Evolutionary conservation across 345 rosid genomes (phyloP).

Genomic region (Populus davidiana): DNA sequence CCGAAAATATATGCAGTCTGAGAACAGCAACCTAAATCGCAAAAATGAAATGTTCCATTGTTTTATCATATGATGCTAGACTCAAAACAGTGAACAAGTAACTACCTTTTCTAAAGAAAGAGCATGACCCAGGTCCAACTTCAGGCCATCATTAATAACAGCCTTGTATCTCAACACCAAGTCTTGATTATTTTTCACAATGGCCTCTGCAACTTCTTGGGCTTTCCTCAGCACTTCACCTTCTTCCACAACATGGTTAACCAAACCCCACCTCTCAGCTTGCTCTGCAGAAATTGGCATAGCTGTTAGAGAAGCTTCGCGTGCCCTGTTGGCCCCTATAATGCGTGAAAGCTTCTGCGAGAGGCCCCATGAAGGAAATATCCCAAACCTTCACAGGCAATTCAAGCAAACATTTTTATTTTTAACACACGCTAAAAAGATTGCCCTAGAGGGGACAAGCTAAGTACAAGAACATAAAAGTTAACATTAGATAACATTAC

Average conservation of each 20-base stretch:
- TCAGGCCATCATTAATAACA: conserved; percentile 73
- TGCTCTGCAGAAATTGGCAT: conserved; percentile 71
- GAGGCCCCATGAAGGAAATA: conserved; percentile 96
- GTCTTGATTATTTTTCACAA: conserved; percentile 64
- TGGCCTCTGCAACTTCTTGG: conserved; percentile 58
- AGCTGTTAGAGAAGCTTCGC: conserved; percentile 69
- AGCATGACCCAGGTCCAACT: conserved; percentile 68
- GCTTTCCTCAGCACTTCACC: conserved; percentile 62
- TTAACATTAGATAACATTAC: no score
- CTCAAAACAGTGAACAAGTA: not conserved
- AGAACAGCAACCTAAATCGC: no score
- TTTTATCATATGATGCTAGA: no score
- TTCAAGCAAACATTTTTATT: not conserved
- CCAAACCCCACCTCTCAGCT: conserved; percentile 80
- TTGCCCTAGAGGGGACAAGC: no score
- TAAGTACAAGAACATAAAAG: no score
- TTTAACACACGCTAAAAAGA: not conserved
- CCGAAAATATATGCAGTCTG: no score
- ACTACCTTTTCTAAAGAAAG: conserved; percentile 81
- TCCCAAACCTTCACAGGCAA: conserved; percentile 58
- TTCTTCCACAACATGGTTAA: conserved; percentile 78
- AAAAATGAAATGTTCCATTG: no score
- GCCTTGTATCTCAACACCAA: conserved; percentile 73
- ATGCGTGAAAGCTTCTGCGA: conserved; percentile 86
- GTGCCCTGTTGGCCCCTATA: conserved; percentile 76